phyloP scores from a whole-genome alignment of 257 asterid genomes.

The Capsicum baccatum region DNA sequence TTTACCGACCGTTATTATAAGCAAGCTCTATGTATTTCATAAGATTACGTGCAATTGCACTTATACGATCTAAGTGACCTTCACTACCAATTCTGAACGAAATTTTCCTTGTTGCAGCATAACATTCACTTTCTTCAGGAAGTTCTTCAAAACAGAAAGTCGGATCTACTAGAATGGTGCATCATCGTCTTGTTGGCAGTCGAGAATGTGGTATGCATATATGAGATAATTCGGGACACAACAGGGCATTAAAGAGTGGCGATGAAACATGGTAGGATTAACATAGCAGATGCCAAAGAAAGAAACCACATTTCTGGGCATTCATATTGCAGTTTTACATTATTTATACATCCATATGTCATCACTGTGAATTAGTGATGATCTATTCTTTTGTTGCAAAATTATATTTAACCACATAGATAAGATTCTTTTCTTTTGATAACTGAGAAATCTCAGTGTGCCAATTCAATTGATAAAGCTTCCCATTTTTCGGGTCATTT shows the following conservation, averaged over 20 bases:
- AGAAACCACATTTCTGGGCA: slow-evolving; percentile 28
- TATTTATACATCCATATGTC: not conserved
- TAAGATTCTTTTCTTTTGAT: not conserved
- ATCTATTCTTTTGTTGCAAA: not conserved
- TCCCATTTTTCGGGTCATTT: not conserved
- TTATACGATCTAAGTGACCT: not conserved
- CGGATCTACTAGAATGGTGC: slow-evolving; percentile 95
- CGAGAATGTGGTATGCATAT: slow-evolving; percentile 68
- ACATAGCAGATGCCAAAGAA: not conserved
- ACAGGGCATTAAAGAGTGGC: not conserved
- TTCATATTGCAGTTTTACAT: slow-evolving; percentile 4
- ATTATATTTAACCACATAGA: not conserved
- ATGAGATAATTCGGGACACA: slow-evolving; percentile 60
- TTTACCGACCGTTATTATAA: not conserved
- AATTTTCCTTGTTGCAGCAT: slow-evolving; percentile 64
- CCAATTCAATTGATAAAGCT: not conserved
- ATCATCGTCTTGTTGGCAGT: slow-evolving; percentile 75
- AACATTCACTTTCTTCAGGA: slow-evolving; percentile 98
- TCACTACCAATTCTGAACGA: slow-evolving; percentile 20
- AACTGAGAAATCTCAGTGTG: not conserved
- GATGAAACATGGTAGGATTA: not conserved
- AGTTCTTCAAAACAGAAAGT: slow-evolving; percentile 89
- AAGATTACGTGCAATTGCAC: not conserved
- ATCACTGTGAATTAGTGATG: not conserved
- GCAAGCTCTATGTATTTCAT: not conserved